Percentiles rank a stretch among this genome's conserved stretches.
phyloP scores from a whole-genome alignment of 805 yeast species.

The Metschnikowia lunata region DNA sequence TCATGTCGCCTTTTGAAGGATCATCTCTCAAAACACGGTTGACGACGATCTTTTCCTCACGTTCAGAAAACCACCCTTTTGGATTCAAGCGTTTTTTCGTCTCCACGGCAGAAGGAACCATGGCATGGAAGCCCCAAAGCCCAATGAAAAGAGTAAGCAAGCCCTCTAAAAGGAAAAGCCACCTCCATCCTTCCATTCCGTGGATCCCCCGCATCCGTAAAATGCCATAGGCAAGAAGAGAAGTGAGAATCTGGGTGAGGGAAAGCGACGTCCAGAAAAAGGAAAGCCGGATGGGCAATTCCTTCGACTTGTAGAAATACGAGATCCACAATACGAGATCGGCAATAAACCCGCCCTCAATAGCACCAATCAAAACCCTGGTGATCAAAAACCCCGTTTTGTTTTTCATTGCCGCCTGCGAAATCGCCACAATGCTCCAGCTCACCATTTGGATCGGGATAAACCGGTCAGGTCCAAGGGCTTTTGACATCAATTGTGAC shows the following conservation, averaged over 20 bases:
- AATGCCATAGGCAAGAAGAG: constrained; percentile 50
- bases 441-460: constrained; percentile 53
- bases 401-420: constrained; percentile 43
- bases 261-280: constrained; percentile 58
- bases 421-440: constrained; percentile 55
- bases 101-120: constrained; percentile 55
- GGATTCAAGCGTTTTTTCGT: constrained; percentile 47
- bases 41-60: constrained; percentile 55
- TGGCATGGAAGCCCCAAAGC: constrained; percentile 34
- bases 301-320: constrained; percentile 58
- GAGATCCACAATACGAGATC: constrained; percentile 53
- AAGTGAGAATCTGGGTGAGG: constrained; percentile 41
- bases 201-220: constrained; percentile 44
- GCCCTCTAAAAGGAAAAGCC: constrained; percentile 66
- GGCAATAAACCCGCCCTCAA: constrained; percentile 66
- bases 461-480: constrained; percentile 59
- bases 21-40: constrained; percentile 59
- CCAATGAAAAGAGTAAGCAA: constrained; percentile 53
- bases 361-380: constrained; percentile 49
- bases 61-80: constrained; percentile 47
- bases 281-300: constrained; percentile 54
- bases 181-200: constrained; percentile 55
- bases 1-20: constrained; percentile 59
- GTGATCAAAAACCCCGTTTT: constrained; percentile 43
- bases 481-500: constrained; percentile 61